Conservation (phyloP, 2,329 filamentous ascomycete genomes). For the Talaromyces piceae region DNA sequence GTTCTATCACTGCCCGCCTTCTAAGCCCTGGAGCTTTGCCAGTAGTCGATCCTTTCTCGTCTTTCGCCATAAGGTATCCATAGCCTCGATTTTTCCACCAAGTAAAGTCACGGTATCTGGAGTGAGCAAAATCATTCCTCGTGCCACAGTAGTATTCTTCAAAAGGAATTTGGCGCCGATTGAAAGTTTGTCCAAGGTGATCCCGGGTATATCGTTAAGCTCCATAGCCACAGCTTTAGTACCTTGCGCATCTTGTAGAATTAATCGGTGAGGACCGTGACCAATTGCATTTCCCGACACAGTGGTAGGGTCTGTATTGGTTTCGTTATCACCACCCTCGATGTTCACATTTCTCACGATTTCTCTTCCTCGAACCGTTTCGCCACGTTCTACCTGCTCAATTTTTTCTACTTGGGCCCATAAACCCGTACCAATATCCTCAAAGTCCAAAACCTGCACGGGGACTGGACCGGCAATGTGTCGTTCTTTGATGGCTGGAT, state of each 20-base stretch:
- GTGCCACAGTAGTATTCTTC: conserved; percentile 55
- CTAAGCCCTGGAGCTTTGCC: conserved; percentile 44
- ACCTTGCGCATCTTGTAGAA: conserved; percentile 73
- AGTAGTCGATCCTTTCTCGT: conserved; percentile 63
- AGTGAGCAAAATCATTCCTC: conserved; percentile 73
- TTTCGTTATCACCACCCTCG: conserved; percentile 38
- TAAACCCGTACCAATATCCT: conserved; percentile 69
- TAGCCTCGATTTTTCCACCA: conserved; percentile 78
- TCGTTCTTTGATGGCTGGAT: conserved; percentile 48
- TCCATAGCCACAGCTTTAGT: conserved; percentile 66
- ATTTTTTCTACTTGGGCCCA: conserved; percentile 82
- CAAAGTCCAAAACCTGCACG: conserved; percentile 78
- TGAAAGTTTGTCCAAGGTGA: conserved; percentile 52
- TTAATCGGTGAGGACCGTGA: conserved; percentile 64
- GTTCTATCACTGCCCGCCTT: conserved; percentile 4
- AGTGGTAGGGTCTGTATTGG: not conserved
- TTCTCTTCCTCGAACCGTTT: conserved; percentile 60
- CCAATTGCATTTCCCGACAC: conserved; percentile 13
- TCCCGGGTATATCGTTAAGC: conserved; percentile 55
- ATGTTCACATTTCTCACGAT: conserved; percentile 65
- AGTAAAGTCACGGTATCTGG: conserved; percentile 60
- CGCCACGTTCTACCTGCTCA: conserved; percentile 44
- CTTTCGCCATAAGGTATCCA: conserved; percentile 71
- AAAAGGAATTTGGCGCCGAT: conserved; percentile 82
- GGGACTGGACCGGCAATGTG: conserved; percentile 56